Evolutionary conservation across 1,139 yeast species (phyloP).

Genomic region (Hemisphaericaspora lyxosophila): DNA sequence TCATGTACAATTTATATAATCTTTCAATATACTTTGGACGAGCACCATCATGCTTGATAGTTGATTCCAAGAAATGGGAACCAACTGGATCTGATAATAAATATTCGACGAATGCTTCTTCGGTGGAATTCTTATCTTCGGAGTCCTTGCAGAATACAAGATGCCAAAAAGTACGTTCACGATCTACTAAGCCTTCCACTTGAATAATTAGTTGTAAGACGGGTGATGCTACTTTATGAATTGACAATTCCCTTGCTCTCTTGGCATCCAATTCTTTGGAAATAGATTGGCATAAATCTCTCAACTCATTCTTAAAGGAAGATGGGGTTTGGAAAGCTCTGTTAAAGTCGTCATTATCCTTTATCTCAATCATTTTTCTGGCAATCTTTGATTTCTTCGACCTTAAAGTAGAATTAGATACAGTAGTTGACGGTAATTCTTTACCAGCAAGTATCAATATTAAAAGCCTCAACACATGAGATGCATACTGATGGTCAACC

Average conservation of each 20-base stretch:
- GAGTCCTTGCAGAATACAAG: conserved; percentile 43
- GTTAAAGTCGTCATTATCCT: conserved; percentile 69
- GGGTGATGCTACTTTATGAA: conserved; percentile 83
- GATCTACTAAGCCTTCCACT: conserved; percentile 78
- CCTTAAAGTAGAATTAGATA: conserved; percentile 72
- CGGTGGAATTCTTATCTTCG: conserved; percentile 57
- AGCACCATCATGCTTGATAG: conserved; percentile 59
- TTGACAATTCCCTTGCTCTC: conserved; percentile 66
- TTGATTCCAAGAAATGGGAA: conserved; percentile 80
- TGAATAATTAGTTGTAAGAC: conserved; percentile 77
- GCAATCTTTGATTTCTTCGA: conserved; percentile 88
- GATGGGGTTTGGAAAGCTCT: conserved; percentile 70
- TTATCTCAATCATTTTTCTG: conserved; percentile 87
- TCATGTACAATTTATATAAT: conserved; percentile 69
- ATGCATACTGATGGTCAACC: conserved; percentile 77
- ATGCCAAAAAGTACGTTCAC: conserved; percentile 69
- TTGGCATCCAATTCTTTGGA: conserved; percentile 44
- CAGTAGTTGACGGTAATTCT: conserved; percentile 73
- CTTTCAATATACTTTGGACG: conserved; percentile 70
- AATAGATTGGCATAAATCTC: conserved; percentile 39
- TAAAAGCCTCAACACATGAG: conserved; percentile 79
- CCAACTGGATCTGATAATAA: conserved; percentile 86
- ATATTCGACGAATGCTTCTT: conserved; percentile 81
- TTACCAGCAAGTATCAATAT: conserved; percentile 75
- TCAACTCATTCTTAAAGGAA: conserved; percentile 64